phyloP scores from a whole-genome alignment of 768 basidiomycete genomes.

The Termitomyces sp. region DNA sequence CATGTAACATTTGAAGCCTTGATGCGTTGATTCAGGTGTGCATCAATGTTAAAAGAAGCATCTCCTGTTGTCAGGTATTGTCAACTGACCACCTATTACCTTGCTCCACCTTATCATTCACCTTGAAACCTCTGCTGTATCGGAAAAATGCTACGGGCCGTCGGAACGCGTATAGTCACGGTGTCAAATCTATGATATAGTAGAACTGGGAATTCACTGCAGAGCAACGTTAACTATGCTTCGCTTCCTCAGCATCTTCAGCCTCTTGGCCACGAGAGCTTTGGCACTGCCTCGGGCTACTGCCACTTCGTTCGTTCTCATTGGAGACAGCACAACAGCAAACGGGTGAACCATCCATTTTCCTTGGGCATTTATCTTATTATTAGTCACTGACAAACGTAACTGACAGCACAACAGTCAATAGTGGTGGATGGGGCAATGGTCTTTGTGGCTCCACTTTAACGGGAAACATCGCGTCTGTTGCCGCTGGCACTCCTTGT shows the following conservation, averaged over 20 bases:
- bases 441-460: background rate
- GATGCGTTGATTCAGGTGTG: constrained; percentile 8
- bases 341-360: background rate
- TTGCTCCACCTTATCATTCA: background rate
- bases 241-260: background rate
- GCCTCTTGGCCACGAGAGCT: background rate
- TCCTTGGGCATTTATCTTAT: background rate
- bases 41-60: background rate
- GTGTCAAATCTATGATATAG: background rate
- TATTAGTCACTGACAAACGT: background rate
- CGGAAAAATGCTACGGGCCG: background rate
- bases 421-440: constrained; percentile 1
- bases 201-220: background rate
- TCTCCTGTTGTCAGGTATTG: background rate
- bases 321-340: constrained; percentile 1
- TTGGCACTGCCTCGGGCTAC: background rate
- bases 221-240: background rate
- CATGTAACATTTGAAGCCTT: constrained; percentile 9
- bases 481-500: background rate
- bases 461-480: background rate
- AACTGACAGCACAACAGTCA: background rate
- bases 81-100: background rate
- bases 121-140: background rate
- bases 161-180: too few relatives aligned
- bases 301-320: background rate